Conservation (phyloP, 2,329 filamentous ascomycete species). For the Curvularia eragrostidis region DNA sequence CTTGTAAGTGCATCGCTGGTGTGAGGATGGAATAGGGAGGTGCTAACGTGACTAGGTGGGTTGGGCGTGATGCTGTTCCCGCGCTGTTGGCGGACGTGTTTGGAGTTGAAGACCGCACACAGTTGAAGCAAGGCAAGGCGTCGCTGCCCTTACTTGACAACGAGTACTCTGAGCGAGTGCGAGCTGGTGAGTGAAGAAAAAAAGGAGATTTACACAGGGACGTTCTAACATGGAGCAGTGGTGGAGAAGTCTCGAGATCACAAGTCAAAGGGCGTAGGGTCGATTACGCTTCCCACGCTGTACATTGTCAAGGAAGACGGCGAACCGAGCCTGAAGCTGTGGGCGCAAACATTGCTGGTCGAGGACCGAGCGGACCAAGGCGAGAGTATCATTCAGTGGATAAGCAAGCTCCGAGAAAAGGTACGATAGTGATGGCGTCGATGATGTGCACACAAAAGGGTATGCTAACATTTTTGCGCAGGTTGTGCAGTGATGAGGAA, state of each 20-base stretch:
- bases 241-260: slow-evolving; percentile 92
- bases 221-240: slow-evolving; percentile 61
- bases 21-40: neutral
- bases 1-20: slow-evolving; percentile 53
- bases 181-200: slow-evolving; percentile 48
- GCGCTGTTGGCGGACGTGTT: slow-evolving; percentile 91
- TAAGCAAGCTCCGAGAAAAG: slow-evolving; percentile 93
- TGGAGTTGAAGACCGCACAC: slow-evolving; percentile 79
- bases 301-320: slow-evolving; percentile 96
- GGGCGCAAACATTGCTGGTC: slow-evolving; percentile 94
- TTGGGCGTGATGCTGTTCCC: slow-evolving; percentile 89
- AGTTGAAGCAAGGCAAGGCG: slow-evolving; percentile 90
- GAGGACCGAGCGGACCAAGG: slow-evolving; percentile 95
- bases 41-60: slow-evolving; percentile 63
- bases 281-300: slow-evolving; percentile 88
- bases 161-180: slow-evolving; percentile 94
- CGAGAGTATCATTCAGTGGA: slow-evolving; percentile 90
- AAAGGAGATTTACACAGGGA: neutral
- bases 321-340: slow-evolving; percentile 91
- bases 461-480: slow-evolving; percentile 27
- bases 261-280: slow-evolving; percentile 84
- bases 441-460: slow-evolving; percentile 19
- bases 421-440: slow-evolving; percentile 59
- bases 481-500: slow-evolving; percentile 46
- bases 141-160: slow-evolving; percentile 86